These are phyloP conservation scores for Huntiella omanensis DNA, from an alignment of 2,329 filamentous ascomycete species.

Conservation along the genomic window DNA sequence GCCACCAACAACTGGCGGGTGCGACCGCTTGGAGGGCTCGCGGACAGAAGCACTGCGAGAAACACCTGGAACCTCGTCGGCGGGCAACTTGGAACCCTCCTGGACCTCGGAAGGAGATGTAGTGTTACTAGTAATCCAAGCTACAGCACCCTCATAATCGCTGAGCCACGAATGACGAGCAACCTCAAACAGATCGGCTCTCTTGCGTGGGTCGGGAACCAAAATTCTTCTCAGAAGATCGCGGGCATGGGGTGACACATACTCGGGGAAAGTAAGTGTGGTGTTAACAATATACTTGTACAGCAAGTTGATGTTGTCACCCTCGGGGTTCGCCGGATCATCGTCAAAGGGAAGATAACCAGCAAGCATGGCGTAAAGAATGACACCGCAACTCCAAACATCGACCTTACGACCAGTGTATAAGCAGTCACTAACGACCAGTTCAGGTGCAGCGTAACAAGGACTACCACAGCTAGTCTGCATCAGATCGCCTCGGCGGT, in stretches of 20 bases:
- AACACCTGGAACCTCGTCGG: slow-evolving; percentile 39
- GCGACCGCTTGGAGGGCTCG: slow-evolving; percentile 51
- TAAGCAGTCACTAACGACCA: slow-evolving; percentile 91
- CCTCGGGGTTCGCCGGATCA: slow-evolving; percentile 92
- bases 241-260: slow-evolving; percentile 88
- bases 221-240: slow-evolving; percentile 84
- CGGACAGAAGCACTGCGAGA: slow-evolving; percentile 84
- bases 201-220: slow-evolving; percentile 83
- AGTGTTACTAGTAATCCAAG: slow-evolving; percentile 90
- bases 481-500: slow-evolving; percentile 85
- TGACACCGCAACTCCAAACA: slow-evolving; percentile 98
- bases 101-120: slow-evolving; percentile 74
- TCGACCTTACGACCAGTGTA: slow-evolving; percentile 97
- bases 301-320: slow-evolving; percentile 94
- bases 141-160: slow-evolving; percentile 91
- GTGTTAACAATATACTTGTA: slow-evolving; percentile 99
- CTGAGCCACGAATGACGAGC: slow-evolving; percentile 95
- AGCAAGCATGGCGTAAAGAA: slow-evolving; percentile 97
- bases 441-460: slow-evolving; percentile 89
- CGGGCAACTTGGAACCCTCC: slow-evolving; percentile 48
- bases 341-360: slow-evolving; percentile 97
- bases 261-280: slow-evolving; percentile 92
- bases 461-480: slow-evolving; percentile 97
- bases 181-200: slow-evolving; percentile 92
- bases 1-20: slow-evolving; percentile 36